Evolutionary conservation across 2,329 filamentous ascomycete species (phyloP).

Genomic region (Diaporthe vexans): DNA sequence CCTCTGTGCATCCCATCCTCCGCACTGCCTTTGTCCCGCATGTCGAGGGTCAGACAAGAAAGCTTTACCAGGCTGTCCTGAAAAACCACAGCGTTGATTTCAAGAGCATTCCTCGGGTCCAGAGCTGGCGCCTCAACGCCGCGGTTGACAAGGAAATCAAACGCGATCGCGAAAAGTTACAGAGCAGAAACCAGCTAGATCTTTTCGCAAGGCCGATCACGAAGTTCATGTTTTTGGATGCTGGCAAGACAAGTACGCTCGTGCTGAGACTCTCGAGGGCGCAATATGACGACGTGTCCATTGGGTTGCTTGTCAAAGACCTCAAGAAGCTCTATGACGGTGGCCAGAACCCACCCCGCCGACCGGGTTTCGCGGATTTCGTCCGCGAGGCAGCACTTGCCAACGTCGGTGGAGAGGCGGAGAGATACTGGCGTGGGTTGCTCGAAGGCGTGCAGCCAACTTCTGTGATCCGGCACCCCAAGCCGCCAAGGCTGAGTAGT

Average conservation of each 20-base stretch:
- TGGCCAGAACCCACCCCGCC: slow-evolving; percentile 49
- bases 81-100: slow-evolving; percentile 60
- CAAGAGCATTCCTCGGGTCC: slow-evolving; percentile 55
- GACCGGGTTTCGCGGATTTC: slow-evolving; percentile 64
- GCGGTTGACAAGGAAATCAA: slow-evolving; percentile 58
- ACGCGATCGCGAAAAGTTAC: slow-evolving; percentile 54
- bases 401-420: slow-evolving; percentile 53
- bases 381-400: slow-evolving; percentile 56
- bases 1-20: slow-evolving; percentile 63
- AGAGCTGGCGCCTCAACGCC: slow-evolving; percentile 55
- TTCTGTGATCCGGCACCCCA: slow-evolving; percentile 58
- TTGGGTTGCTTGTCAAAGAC: slow-evolving; percentile 63
- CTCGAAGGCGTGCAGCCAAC: slow-evolving; percentile 64
- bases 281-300: slow-evolving; percentile 63
- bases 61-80: slow-evolving; percentile 64
- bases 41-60: slow-evolving; percentile 50
- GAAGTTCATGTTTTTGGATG: slow-evolving; percentile 65
- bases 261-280: slow-evolving; percentile 63
- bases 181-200: slow-evolving; percentile 47
- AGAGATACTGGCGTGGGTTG: slow-evolving; percentile 52
- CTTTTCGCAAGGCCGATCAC: slow-evolving; percentile 61
- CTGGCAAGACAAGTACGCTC: slow-evolving; percentile 61
- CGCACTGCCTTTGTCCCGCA: slow-evolving; percentile 67
- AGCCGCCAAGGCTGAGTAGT: slow-evolving; percentile 55
- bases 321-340: slow-evolving; percentile 61